Evolutionary conservation across 129 eudicot genomes (phyloP), one percentile per base, ranked within the genome.

Genomic region (Pulicaria dysenterica): DNA sequence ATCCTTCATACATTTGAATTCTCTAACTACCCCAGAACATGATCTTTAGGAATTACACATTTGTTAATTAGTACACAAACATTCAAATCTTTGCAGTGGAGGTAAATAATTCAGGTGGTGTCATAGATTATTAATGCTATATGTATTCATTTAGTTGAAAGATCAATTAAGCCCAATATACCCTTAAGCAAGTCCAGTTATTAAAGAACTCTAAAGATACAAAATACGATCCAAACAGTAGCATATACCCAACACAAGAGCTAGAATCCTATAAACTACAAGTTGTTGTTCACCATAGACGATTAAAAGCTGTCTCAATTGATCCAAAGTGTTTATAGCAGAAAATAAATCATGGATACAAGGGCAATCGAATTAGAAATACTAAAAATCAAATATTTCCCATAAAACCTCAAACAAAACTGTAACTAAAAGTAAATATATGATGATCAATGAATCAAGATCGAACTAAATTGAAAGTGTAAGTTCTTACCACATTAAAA

Each of bases 401-500:
- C 53, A 37, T 53, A 9, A n/a, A 75, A 64, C 38, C 51, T 31
- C 40, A 34, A 49, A 40, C 45, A 69, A 76, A 48, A 39, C 16
- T 69, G 49, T 38, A 69, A 38, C 37, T 57, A 31, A 64, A 75
- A 65, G 58, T 45, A 75, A 34, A 42, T 55, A 73, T 50, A 53
- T 65, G 51, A 77, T 69, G 65, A 67, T 58, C 37, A 39, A 61
- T 55, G 44, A 57, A 37, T 55, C 6, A 66, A 66, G 73, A 67
- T 64, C 43, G 16, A 48, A 34, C 5, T 37, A 38, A 34, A 74
- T 49, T 62, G 69, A 74, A 64, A 64, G 64, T n/a, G 64, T 19
- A 10, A 74, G 65, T 64, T 12, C 79, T 74, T 57, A 76, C 80
- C 74, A 17, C 67, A 36, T 67, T 5, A 19, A 19, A 43, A 67